Evolutionary conservation across 495 filamentous ascomycete genomes (phyloP), one percentile per base, ranked within the genome.

Genomic region (Oleoguttula mirabilis): DNA sequence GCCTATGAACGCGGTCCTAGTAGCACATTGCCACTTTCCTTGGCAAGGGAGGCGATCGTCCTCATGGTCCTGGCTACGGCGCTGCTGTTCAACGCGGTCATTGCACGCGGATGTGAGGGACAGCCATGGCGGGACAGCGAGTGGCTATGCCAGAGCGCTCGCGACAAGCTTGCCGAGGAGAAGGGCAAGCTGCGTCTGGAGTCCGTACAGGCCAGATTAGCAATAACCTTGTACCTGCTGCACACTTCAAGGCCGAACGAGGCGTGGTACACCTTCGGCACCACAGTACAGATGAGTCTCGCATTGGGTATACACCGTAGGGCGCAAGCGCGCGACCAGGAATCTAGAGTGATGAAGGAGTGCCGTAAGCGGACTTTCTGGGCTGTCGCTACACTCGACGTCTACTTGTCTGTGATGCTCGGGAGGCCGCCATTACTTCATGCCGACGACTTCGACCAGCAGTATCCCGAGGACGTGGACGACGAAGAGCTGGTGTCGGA

Each of bases 321-420:
- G 6, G 22, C 25, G 3, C 17, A 19, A 1, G 34, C 7, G 11
- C 14, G 2, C 10, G 15, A n/a, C 3, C n/a, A 10, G 2, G 35
- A 43, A 6, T 23, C 23, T 24, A 14, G 22, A 2, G 14, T 51
- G 3, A 33, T 22, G 10, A 23, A 20, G 6, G 50, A 54, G 38
- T 50, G 45, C 21, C 36, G 50, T 46, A 75, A 72, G 42, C 68
- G 73, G 3, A 67, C 70, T 4, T 73, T 78, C 20, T 77, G 72
- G 72, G 66, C 68, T 25, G 67, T 64, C 1, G 74, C 72, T 47
- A 66, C 67, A 20, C 47, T 77, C 11, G 73, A 77, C 52, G 73
- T 68, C 48, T 71, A 77, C 45, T 57, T 77, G n/a, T 70, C 67
- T 41, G 59, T 70, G 32, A 65, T 74, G 51, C 65, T 71, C 37